Percentiles rank a stretch among this genome's conserved stretches.
Evolutionary conservation across 805 yeast species (phyloP).

Genomic region (Sungouiozyma ichnusensis): DNA sequence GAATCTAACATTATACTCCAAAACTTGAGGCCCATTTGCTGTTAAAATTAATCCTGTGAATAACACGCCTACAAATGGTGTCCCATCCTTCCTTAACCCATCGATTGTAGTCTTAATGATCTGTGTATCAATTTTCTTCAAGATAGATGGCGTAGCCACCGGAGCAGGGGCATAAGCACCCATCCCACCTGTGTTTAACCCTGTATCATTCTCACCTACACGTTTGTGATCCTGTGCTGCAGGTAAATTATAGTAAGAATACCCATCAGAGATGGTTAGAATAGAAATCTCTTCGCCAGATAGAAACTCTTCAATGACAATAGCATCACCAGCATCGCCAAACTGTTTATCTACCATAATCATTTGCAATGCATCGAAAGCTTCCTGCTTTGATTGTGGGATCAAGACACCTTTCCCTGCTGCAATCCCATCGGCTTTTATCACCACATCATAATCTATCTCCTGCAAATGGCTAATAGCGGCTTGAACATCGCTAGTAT

Average conservation of each 20-base stretch:
- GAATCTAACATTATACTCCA: conserved; percentile 95
- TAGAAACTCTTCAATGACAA: conserved; percentile 89
- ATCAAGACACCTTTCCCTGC: conserved; percentile 98
- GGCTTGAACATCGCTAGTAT: conserved; percentile 63
- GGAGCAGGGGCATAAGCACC: conserved; percentile 99
- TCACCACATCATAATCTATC: conserved; percentile 67
- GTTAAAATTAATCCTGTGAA: conserved; percentile 94
- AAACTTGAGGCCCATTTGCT: conserved; percentile 80
- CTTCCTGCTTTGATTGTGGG: conserved; percentile 78
- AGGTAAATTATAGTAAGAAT: conserved; percentile 80
- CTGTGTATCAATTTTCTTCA: conserved; percentile 58
- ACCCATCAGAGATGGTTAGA: conserved; percentile 87
- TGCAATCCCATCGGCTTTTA: conserved; percentile 96
- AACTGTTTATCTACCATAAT: conserved; percentile 85
- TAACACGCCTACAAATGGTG: conserved; percentile 90
- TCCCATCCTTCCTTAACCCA: conserved; percentile 93
- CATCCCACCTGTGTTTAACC: conserved; percentile 98
- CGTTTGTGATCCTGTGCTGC: conserved; percentile 98
- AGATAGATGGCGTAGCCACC: conserved; percentile 66
- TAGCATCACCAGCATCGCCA: conserved; percentile 89
- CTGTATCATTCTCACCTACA: conserved; percentile 84
- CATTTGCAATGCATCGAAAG: conserved; percentile 68
- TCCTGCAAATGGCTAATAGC: conserved; percentile 52
- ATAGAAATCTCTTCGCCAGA: conserved; percentile 97
- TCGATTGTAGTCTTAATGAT: conserved; percentile 84